A percentile compares a stretch with the other conserved stretches of the same genome.
Evolutionary conservation across 2,329 filamentous ascomycete species (phyloP).

Genomic region (Claviceps pazoutovae): DNA sequence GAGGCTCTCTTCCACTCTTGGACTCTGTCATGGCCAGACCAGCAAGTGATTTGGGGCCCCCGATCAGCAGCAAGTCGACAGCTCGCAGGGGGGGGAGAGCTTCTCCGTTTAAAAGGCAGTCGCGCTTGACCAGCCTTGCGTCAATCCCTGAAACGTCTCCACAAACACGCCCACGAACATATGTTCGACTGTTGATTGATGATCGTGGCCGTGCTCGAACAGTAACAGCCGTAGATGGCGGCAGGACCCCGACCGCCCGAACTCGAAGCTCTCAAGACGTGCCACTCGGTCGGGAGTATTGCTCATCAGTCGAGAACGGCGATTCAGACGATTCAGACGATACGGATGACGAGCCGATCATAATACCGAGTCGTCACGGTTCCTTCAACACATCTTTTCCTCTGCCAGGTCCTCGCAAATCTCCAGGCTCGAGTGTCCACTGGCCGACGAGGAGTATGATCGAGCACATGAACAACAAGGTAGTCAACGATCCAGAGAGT

Average conservation of each 20-base stretch:
- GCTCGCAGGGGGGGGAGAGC: conserved; percentile 30
- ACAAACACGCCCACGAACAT: conserved; percentile 32
- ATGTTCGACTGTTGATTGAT: conserved; percentile 51
- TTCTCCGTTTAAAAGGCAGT: conserved; percentile 39
- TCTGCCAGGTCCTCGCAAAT: conserved; percentile 37
- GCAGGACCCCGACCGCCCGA: conserved; percentile 15
- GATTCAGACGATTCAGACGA: conserved; percentile 48
- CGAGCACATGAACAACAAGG: conserved; percentile 33
- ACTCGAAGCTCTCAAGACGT: conserved; percentile 17
- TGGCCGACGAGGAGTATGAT: conserved; percentile 33
- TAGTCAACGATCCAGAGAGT: conserved; percentile 33
- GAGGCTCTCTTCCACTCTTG: conserved; percentile 31
- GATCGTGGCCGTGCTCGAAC: conserved; percentile 44
- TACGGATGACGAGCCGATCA: conserved; percentile 49
- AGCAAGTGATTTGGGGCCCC: conserved; percentile 17
- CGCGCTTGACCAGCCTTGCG: conserved; percentile 35
- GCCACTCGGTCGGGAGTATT: conserved; percentile 23
- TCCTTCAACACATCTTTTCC: conserved; percentile 42
- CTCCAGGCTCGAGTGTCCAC: conserved; percentile 34
- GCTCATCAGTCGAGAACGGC: conserved; percentile 29
- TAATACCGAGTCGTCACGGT: conserved; percentile 45
- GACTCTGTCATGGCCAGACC: conserved; percentile 28
- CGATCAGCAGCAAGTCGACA: conserved; percentile 20
- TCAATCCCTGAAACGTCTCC: conserved; percentile 42
- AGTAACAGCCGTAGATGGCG: conserved; percentile 33